These are phyloP conservation scores for Fusarium anguioides DNA, from an alignment of 2,329 filamentous ascomycete species.

Conservation along the genomic window DNA sequence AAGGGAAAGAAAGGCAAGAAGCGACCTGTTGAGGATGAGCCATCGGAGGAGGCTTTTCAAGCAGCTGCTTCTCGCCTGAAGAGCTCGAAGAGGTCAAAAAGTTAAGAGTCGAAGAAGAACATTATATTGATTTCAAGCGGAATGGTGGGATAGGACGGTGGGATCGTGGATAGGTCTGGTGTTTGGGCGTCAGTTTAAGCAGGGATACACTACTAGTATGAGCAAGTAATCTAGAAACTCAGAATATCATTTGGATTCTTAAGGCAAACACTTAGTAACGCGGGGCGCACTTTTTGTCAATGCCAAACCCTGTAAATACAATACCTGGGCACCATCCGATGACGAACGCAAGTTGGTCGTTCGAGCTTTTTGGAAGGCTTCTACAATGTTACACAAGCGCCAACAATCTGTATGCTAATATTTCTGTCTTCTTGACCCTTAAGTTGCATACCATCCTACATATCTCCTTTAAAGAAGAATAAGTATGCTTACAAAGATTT, in stretches of 20 bases:
- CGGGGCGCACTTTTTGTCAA: too few species aligned
- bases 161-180: neutral
- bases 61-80: slow-evolving; percentile 63
- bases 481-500: neutral
- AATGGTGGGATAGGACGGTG: neutral
- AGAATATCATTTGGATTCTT: neutral
- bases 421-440: neutral
- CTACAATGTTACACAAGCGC: neutral
- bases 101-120: slow-evolving; percentile 2
- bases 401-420: neutral
- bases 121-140: neutral
- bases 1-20: slow-evolving; percentile 65
- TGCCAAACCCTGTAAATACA: too few species aligned
- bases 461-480: neutral
- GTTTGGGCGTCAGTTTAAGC: slow-evolving; percentile 10
- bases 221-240: neutral
- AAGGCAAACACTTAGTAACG: neutral
- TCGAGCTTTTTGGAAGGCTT: neutral
- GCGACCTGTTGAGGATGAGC: slow-evolving; percentile 69
- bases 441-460: neutral
- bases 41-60: slow-evolving; percentile 71
- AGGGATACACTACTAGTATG: neutral
- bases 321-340: too few species aligned
- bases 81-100: slow-evolving; percentile 43
- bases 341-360: too few species aligned